Percentiles rank a stretch among this genome's conserved stretches.
Conservation (phyloP, 2,329 filamentous ascomycete genomes). For the Geoglossum cookeanum region DNA sequence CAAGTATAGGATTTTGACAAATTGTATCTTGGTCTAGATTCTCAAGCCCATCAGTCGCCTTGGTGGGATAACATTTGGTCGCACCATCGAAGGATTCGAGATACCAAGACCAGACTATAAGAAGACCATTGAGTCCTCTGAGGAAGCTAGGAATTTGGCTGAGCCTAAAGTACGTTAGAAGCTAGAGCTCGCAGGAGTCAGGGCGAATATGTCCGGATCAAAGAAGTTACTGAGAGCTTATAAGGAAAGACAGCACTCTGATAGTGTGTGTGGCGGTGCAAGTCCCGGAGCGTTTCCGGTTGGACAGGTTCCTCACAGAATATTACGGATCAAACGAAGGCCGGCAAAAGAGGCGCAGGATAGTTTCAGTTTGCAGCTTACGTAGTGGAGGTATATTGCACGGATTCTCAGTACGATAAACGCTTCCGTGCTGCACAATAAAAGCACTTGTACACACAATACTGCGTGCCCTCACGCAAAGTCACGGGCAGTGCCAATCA, state of each 20-base stretch:
- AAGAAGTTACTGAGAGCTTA: too few species aligned
- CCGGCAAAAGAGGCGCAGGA: background rate
- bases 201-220: too few species aligned
- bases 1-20: background rate
- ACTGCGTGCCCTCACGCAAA: too few species aligned
- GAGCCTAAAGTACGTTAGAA: background rate
- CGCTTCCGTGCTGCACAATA: too few species aligned
- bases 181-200: too few species aligned
- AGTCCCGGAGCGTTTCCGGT: background rate
- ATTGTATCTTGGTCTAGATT: constrained; percentile 25
- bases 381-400: too few species aligned
- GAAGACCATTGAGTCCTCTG: constrained; percentile 11
- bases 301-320: background rate
- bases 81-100: constrained; percentile 51
- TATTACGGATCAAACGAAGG: background rate
- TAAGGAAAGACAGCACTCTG: background rate
- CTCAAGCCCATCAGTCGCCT: constrained; percentile 58
- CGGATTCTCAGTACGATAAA: too few species aligned
- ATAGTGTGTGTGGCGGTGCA: background rate
- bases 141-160: background rate
- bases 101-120: constrained; percentile 38
- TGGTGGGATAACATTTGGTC: constrained; percentile 71
- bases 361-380: background rate
- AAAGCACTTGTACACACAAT: too few species aligned
- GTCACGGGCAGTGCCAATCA: too few species aligned